These are phyloP conservation scores for Ceratocystis diversiconidia DNA, from an alignment of 2,329 filamentous ascomycete genomes.

Conservation along the genomic window DNA sequence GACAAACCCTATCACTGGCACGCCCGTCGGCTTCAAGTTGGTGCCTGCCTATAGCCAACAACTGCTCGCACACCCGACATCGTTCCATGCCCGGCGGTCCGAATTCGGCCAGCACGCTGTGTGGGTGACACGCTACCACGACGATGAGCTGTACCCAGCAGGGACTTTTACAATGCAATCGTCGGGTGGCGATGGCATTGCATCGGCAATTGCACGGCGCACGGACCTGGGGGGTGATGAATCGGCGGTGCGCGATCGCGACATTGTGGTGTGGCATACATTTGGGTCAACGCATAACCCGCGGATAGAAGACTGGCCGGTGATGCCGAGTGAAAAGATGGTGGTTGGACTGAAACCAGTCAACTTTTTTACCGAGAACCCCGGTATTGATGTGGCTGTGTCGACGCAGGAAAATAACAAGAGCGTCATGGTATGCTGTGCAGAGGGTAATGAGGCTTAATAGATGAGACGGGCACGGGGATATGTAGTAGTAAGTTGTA, in stretches of 20 bases:
- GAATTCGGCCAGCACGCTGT: slow-evolving; percentile 32
- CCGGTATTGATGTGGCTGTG: slow-evolving; percentile 35
- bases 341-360: slow-evolving; percentile 37
- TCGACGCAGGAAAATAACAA: slow-evolving; percentile 26
- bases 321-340: slow-evolving; percentile 50
- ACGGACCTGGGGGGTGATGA: slow-evolving; percentile 26
- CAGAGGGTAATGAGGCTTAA: neutral
- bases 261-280: slow-evolving; percentile 45
- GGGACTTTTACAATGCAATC: slow-evolving; percentile 37
- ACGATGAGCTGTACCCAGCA: slow-evolving; percentile 31
- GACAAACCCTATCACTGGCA: slow-evolving; percentile 31
- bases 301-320: slow-evolving; percentile 51
- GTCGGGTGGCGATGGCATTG: slow-evolving; percentile 28
- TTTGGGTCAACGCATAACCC: slow-evolving; percentile 51
- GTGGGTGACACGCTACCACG: slow-evolving; percentile 33
- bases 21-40: slow-evolving; percentile 34
- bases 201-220: slow-evolving; percentile 27
- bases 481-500: neutral
- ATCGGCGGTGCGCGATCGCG: slow-evolving; percentile 32
- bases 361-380: slow-evolving; percentile 40
- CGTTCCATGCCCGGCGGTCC: slow-evolving; percentile 29
- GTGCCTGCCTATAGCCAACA: slow-evolving; percentile 33
- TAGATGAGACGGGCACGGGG: neutral
- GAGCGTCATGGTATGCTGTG: slow-evolving; percentile 23
- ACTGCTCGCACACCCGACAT: slow-evolving; percentile 29